Evolutionary conservation across 73 alveolate genomes (phyloP).

Genomic region (Tetrahymena elliotti): DNA sequence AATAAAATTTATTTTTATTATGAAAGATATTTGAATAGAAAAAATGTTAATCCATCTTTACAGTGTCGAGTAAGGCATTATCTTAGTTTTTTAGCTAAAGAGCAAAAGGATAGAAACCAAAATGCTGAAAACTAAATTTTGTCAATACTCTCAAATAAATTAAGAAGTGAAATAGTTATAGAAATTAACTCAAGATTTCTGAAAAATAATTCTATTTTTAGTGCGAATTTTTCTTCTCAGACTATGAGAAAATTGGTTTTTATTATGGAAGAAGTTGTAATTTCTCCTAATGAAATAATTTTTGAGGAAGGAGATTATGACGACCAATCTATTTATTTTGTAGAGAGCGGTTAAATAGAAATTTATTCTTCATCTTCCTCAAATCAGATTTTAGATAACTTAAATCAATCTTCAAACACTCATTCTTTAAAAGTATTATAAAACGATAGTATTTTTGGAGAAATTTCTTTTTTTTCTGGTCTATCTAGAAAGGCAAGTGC

Average conservation of each 20-base stretch:
- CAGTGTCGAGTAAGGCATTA: background rate
- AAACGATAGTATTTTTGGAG: background rate
- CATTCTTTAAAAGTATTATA: background rate
- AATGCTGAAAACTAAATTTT: background rate
- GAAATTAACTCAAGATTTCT: background rate
- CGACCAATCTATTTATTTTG: background rate
- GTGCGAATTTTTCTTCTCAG: background rate
- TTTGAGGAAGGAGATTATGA: background rate
- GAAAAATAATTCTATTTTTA: too few relatives aligned
- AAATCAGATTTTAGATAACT: background rate
- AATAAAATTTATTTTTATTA: background rate
- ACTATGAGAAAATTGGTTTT: background rate
- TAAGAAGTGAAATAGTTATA: background rate
- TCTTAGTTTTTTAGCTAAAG: background rate
- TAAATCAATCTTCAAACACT: background rate
- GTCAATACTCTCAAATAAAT: background rate
- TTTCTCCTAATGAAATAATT: background rate
- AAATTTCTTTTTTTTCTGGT: background rate
- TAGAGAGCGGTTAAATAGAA: background rate
- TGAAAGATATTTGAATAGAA: background rate
- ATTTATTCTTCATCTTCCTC: background rate
- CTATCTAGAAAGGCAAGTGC: background rate
- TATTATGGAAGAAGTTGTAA: background rate
- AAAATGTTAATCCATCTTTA: background rate
- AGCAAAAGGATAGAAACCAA: too few relatives aligned